A percentile compares a stretch with the other conserved stretches of the same genome.
Conservation (phyloP, 345 rosid genomes). For the Zanthoxylum bungeanum region DNA sequence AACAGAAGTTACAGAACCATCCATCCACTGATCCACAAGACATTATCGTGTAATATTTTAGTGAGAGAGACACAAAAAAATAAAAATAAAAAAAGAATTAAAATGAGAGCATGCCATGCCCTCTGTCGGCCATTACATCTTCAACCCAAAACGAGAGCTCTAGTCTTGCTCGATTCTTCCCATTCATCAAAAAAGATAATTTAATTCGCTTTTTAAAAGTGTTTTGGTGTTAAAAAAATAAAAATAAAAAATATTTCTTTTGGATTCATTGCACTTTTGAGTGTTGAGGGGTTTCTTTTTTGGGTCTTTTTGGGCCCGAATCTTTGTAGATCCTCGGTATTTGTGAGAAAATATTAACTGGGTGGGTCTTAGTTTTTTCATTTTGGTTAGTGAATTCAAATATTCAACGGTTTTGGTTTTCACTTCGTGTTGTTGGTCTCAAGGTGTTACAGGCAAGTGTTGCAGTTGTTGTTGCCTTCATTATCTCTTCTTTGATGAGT, state of each 20-base stretch:
- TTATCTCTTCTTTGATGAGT: slow-evolving; percentile 29
- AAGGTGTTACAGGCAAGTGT: slow-evolving; percentile 26
- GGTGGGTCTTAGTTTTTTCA: slow-evolving; percentile 11
- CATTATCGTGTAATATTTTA: background rate
- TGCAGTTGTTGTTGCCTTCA: slow-evolving; percentile 29
- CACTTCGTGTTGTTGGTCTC: slow-evolving; percentile 12
- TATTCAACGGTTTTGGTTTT: slow-evolving; percentile 14
- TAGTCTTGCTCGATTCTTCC: slow-evolving; percentile 34
- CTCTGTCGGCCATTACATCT: slow-evolving; percentile 57
- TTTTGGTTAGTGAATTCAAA: slow-evolving; percentile 30
- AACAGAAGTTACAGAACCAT: background rate
- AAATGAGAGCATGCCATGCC: slow-evolving; percentile 48
- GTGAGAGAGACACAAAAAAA: too few relatives aligned
- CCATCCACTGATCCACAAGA: background rate
- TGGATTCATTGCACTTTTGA: slow-evolving; percentile 20
- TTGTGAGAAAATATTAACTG: slow-evolving; percentile 26
- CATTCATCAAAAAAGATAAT: slow-evolving; percentile 23
- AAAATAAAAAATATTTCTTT: slow-evolving; percentile 1
- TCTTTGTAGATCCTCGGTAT: slow-evolving; percentile 27
- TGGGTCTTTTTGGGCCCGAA: slow-evolving; percentile 5
- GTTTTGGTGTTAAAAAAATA: background rate
- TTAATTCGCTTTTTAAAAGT: background rate
- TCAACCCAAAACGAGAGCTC: slow-evolving; percentile 21
- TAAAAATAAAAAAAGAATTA: too few relatives aligned
- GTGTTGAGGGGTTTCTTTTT: background rate